Base-by-base conservation (phyloP, 305 asterid species). In the Fraxinus floribunda region DNA sequence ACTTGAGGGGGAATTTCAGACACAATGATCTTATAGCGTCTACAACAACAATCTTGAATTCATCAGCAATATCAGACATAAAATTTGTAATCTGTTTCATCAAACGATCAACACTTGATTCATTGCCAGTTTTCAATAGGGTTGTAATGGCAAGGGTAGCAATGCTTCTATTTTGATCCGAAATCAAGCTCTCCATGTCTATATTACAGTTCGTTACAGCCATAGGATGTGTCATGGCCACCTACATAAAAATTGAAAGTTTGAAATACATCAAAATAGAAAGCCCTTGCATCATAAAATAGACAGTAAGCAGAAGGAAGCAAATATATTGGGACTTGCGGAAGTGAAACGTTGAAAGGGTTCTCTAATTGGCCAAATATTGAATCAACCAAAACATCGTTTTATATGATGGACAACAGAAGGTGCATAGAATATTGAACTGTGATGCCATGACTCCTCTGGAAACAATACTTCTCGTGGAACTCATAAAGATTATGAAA, bases 31-130 rank as follows among this genome's bases (percentile, higher is more conserved):
- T 92, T 81, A 97, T 97, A 79, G 98, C 99, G 73, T 97, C 99
- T 46, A 97, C 99, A 89, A 97, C 99, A 81, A 97, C 99, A 88
- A 97, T 95, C 90, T 97, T 95, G 92, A 97, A 95, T 88, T 97
- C 99, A 86, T 97, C 99, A 64, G 99, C 99, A 87, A 97, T 97
- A 85, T 97, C 99, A 73, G 99, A 97, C 99, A 97, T 97, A 83
- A 97, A 97, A 81, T 89, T 95, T 32, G 99, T 97, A 83, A 97
- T 97, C 83, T 97, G 99, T 85, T 97, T 97, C 98, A 95, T 95
- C 86, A 97, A 88, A 46, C 99, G 98, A 80, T 97, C 99, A 79
- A 97, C 93, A 85, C 99, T 95, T 26, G 99, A 95, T 84, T 97
- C 99, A 62, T 94, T 97, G 84, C 99, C 98, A 24, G 99, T 97